Conservation (phyloP, 441 rosid species). For the Pelargonium fulgidum region DNA sequence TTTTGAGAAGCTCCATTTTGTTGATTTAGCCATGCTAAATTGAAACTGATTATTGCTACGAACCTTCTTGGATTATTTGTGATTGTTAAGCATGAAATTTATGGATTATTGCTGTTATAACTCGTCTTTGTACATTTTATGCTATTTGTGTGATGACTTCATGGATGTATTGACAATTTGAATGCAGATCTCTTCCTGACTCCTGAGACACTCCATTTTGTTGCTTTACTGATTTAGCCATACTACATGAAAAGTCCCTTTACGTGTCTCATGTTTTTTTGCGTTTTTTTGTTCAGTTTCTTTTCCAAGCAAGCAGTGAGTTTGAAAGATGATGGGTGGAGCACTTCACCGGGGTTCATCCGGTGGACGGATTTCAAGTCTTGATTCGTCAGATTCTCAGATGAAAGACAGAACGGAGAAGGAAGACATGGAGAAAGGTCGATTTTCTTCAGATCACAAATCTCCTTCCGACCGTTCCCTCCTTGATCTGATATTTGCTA, state of each 20-base stretch:
- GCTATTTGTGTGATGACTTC: neutral
- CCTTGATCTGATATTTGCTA: slow-evolving; percentile 22
- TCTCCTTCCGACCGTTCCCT: neutral
- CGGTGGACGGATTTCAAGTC: slow-evolving; percentile 57
- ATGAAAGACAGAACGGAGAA: slow-evolving; percentile 72
- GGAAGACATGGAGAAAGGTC: slow-evolving; percentile 40
- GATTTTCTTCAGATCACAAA: slow-evolving; percentile 5
- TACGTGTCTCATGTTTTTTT: neutral
- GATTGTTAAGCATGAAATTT: no score
- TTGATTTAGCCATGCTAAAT: no score
- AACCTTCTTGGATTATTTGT: neutral
- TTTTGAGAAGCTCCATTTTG: no score
- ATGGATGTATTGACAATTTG: neutral
- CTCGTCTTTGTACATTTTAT: neutral
- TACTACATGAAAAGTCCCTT: neutral
- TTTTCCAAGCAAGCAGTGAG: neutral
- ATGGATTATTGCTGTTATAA: neutral
- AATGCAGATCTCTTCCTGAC: neutral
- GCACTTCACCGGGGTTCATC: slow-evolving; percentile 45
- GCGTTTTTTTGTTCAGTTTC: neutral
- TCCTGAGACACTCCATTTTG: neutral
- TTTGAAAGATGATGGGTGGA: slow-evolving; percentile 6
- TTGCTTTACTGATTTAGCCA: neutral
- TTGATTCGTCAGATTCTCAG: slow-evolving; percentile 68
- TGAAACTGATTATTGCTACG: neutral